Base-by-base conservation (phyloP, 345 rosid species). In the Salix brachista region DNA sequence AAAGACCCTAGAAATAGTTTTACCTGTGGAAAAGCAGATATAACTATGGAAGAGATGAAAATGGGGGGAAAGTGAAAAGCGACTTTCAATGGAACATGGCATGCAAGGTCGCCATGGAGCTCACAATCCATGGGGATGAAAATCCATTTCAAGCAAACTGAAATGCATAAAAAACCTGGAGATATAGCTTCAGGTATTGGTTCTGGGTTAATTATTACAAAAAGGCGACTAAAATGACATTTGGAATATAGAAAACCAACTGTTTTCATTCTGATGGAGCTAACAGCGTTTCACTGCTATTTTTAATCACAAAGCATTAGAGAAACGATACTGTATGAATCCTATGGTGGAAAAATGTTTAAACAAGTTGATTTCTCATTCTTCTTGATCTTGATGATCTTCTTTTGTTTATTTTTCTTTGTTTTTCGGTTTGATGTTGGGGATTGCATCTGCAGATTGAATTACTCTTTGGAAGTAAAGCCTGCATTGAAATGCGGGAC, bases 401-500 rank as follows among this genome's bases (percentile, higher is more conserved):
- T 41, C 52, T 60, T 30, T 62, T 34, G 50, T 66, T 75, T 28
- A 18, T 65, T 42, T 17, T 68, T 50, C 18, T 67, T 54, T 10
- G 2, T 44, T 16, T 18, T 70, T 26, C 41, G 54, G 30, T 3
- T 58, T 74, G 65, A 54, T 36, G 56, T 46, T 34, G 25, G 74
- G 54, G 61, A 18, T 74, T 37, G 36, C 69, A 74, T 25, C 5
- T 52, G 64, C 88, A 96, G 99, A 86, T 91, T 83, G 90, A 85
- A 46, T 72, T 46, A 73, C 75, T 92, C 21, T 96, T 96, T 79
- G 91, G 89, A 80, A 84, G 84, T 65, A 84, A 90, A 85, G 85
- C 90, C 70, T 92, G 95, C 76, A 58, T 60, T 3, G 99, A 94
- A 83, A 92, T 96, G 97, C 85, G 90, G 83, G 97, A 96, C 14